Evolutionary conservation across 805 yeast species (phyloP).

Genomic region (Pichia rugopelliculosa): DNA sequence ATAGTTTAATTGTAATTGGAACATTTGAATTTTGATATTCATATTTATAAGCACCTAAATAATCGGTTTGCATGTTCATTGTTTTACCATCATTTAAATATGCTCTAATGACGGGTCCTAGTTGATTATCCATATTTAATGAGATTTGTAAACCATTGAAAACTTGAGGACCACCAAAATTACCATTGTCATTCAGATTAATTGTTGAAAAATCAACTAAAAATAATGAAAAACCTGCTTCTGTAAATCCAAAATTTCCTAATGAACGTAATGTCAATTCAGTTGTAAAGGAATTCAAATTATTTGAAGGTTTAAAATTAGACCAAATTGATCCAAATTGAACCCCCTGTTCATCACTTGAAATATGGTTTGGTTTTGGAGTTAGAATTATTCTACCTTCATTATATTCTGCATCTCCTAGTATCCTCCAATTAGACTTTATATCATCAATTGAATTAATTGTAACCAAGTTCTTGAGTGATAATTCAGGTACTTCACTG

Average conservation of each 20-base stretch:
- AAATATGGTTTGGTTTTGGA: conserved; percentile 29
- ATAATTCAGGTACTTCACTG: conserved; percentile 9
- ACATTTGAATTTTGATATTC: conserved; percentile 60
- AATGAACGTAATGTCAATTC: conserved; percentile 59
- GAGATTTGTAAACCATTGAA: conserved; percentile 62
- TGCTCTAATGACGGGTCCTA: conserved; percentile 48
- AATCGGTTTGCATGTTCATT: conserved; percentile 21
- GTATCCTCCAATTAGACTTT: conserved; percentile 41
- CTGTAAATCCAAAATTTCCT: conserved; percentile 41
- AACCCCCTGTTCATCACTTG: conserved; percentile 19
- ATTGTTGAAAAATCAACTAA: conserved; percentile 32
- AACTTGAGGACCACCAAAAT: conserved; percentile 48
- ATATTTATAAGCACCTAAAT: conserved; percentile 27
- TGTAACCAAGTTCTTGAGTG: conserved; percentile 22
- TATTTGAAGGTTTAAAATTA: conserved; percentile 15
- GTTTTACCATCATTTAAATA: conserved; percentile 52
- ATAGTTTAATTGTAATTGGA: conserved; percentile 61
- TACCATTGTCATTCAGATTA: conserved; percentile 27
- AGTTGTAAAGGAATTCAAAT: conserved; percentile 34
- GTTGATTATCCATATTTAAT: conserved; percentile 39
- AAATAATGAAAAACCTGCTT: conserved; percentile 57
- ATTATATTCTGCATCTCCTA: conserved; percentile 34
- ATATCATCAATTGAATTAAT: conserved; percentile 19
- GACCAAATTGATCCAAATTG: conserved; percentile 34
- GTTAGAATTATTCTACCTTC: conserved; percentile 51